Conservation (phyloP, 2,329 filamentous ascomycete species). For the Huntiella savannae region DNA sequence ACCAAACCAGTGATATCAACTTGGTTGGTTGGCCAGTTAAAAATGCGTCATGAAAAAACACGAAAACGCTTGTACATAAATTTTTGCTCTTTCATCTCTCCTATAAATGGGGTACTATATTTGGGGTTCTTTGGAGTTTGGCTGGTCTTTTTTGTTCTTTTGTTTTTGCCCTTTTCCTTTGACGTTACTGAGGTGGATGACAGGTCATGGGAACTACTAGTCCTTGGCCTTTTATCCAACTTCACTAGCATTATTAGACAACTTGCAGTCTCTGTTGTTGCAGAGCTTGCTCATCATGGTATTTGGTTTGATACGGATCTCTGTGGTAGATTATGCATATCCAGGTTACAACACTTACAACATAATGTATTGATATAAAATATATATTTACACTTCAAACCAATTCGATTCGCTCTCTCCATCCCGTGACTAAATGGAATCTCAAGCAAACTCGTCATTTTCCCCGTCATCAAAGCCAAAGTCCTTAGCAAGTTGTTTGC, state of each 20-base stretch:
- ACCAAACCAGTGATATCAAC: neutral
- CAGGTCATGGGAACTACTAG: too few species aligned
- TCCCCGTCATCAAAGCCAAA: conserved; percentile 75
- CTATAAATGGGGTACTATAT: neutral
- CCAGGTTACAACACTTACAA: too few species aligned
- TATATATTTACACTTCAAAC: neutral
- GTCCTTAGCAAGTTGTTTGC: conserved; percentile 39
- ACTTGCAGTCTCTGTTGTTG: too few species aligned
- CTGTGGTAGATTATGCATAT: neutral
- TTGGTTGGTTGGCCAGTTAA: neutral
- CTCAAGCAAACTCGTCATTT: conserved; percentile 60
- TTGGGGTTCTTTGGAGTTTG: neutral
- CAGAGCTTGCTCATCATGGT: too few species aligned
- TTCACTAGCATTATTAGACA: too few species aligned
- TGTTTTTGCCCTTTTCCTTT: neutral
- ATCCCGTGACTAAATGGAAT: too few species aligned
- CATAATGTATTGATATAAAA: neutral
- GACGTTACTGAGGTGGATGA: neutral
- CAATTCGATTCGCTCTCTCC: neutral
- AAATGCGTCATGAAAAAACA: neutral
- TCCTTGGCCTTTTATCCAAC: too few species aligned
- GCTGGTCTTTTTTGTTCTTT: neutral
- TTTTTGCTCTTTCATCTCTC: neutral
- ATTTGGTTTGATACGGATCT: neutral
- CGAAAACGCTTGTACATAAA: neutral